A percentile compares a stretch with the other conserved stretches of the same genome.
These are phyloP conservation scores for Sedum album DNA, from an alignment of 164 flowering plant species.

Conservation along the genomic window DNA sequence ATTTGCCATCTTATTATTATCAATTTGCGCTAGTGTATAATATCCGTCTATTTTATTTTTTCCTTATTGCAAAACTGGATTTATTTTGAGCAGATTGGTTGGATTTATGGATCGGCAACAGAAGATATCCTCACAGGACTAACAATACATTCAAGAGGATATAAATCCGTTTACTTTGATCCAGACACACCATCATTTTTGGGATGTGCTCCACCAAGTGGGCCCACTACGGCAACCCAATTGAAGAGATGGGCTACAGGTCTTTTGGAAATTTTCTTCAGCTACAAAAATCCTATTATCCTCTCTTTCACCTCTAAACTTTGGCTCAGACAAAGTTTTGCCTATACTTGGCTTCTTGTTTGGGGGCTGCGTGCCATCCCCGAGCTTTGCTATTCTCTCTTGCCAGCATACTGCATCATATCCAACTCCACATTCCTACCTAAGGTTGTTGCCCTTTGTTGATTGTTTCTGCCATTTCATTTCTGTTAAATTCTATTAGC, in stretches of 20 bases:
- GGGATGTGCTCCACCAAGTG: slow-evolving; percentile 39
- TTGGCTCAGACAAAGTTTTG: slow-evolving; percentile 33
- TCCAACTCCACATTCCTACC: slow-evolving; percentile 44
- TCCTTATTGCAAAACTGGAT: too few relatives aligned
- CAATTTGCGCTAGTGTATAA: too few relatives aligned
- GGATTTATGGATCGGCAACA: slow-evolving; percentile 42
- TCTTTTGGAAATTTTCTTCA: slow-evolving; percentile 35
- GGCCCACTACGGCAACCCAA: slow-evolving; percentile 30
- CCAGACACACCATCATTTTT: slow-evolving; percentile 42
- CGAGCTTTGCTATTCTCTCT: slow-evolving; percentile 37
- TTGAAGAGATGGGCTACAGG: slow-evolving; percentile 58
- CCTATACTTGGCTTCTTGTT: slow-evolving; percentile 16
- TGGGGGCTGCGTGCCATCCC: slow-evolving; percentile 37
- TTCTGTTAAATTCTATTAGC: too few relatives aligned
- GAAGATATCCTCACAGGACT: slow-evolving; percentile 55
- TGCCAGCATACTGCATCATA: slow-evolving; percentile 52
- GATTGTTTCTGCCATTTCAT: too few relatives aligned
- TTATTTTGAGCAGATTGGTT: slow-evolving; percentile 37
- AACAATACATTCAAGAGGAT: slow-evolving; percentile 41
- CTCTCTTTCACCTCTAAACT: slow-evolving; percentile 21
- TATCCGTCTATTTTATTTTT: too few relatives aligned
- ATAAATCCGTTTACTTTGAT: slow-evolving; percentile 20
- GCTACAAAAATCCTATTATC: slow-evolving; percentile 26
- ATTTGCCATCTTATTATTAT: too few relatives aligned
- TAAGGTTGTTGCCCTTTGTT: too few relatives aligned